Percentiles rank a stretch among this genome's conserved stretches.
Evolutionary conservation across 2,329 filamentous ascomycete genomes (phyloP).

Genomic region (Sarocladium strictum): DNA sequence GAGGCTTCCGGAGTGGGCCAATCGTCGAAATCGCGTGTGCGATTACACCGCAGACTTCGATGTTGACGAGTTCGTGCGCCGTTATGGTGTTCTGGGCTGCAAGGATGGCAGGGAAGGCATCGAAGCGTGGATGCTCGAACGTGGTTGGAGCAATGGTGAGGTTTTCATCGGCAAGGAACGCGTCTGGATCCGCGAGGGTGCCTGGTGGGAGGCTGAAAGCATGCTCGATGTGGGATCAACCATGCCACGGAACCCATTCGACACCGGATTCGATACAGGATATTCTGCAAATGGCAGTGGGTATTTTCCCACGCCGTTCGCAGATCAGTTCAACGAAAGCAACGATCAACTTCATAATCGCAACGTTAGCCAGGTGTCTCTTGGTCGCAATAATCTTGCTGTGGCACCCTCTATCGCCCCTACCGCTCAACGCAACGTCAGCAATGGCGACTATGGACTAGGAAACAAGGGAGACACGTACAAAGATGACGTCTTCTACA

Average conservation of each 20-base stretch:
- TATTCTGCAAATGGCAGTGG: conserved; percentile 61
- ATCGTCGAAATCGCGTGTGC: conserved; percentile 80
- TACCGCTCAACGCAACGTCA: conserved; percentile 49
- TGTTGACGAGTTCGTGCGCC: conserved; percentile 79
- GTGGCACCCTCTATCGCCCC: conserved; percentile 55
- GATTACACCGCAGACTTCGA: conserved; percentile 98
- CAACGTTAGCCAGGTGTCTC: conserved; percentile 48
- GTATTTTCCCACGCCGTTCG: conserved; percentile 61
- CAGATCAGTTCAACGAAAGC: conserved; percentile 46
- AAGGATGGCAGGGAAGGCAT: conserved; percentile 87
- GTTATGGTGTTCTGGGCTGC: conserved; percentile 80
- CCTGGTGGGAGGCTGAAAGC: conserved; percentile 97
- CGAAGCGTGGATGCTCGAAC: conserved; percentile 87
- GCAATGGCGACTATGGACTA: conserved; percentile 79
- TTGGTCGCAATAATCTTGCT: conserved; percentile 32
- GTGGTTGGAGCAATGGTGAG: conserved; percentile 97
- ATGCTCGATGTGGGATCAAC: conserved; percentile 64
- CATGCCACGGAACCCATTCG: conserved; percentile 40
- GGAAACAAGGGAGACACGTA: conserved; percentile 78
- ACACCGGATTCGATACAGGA: conserved; percentile 55
- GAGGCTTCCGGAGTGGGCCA: conserved; percentile 94
- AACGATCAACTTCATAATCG: conserved; percentile 65
- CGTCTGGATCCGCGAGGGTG: conserved; percentile 88
- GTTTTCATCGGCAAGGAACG: conserved; percentile 86
- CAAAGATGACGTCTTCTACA: conserved; percentile 70